Percentiles rank a stretch among this genome's conserved stretches.
These are phyloP conservation scores for Hirschioporus abietinus DNA, from an alignment of 768 basidiomycete species.

Conservation along the genomic window DNA sequence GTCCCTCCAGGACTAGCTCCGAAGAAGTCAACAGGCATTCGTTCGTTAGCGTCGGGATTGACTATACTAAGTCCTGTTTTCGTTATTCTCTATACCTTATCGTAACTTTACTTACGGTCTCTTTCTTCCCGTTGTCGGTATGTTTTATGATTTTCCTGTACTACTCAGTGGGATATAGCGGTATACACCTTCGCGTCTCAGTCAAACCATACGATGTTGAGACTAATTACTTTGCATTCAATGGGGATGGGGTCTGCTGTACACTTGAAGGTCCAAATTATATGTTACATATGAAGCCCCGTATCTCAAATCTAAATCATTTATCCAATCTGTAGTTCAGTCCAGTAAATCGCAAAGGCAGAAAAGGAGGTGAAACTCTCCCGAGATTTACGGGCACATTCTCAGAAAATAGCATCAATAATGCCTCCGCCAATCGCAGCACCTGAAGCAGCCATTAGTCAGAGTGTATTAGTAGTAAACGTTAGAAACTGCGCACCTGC, in stretches of 20 bases:
- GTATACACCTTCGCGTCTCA: too few relatives aligned
- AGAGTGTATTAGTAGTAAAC: slow-evolving; percentile 9
- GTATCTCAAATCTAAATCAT: not conserved
- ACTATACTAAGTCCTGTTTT: not conserved
- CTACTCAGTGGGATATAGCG: too few relatives aligned
- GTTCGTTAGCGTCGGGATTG: not conserved
- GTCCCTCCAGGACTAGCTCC: not conserved
- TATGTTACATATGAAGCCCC: not conserved
- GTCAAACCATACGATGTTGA: not conserved
- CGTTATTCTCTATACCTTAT: not conserved
- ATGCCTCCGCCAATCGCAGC: slow-evolving; percentile 48
- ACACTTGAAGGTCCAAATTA: not conserved
- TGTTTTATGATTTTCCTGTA: too few relatives aligned
- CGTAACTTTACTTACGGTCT: not conserved
- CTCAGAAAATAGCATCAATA: slow-evolving; percentile 42
- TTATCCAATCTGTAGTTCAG: not conserved
- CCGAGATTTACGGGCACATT: not conserved
- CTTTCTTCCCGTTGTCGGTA: not conserved
- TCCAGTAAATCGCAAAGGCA: not conserved
- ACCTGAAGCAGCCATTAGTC: slow-evolving; percentile 23
- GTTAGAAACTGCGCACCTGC: slow-evolving; percentile 42
- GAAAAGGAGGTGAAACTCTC: not conserved
- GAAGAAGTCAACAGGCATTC: not conserved
- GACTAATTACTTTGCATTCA: not conserved
- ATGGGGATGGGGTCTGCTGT: not conserved